Conservation (phyloP, 2,329 filamentous ascomycete genomes). For the Arthrobotrys iridis region DNA sequence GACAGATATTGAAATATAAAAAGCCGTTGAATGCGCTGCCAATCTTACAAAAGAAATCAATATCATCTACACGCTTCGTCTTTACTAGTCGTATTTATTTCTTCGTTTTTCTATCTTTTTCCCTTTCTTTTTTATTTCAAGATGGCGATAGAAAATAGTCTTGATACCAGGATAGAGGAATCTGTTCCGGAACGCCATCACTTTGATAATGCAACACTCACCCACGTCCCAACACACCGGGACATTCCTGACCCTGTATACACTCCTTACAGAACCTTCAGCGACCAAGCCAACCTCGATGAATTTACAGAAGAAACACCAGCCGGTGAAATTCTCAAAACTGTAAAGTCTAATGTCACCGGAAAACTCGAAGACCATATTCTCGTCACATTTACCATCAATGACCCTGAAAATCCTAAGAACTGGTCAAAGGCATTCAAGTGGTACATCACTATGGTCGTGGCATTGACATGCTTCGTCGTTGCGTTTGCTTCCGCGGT, state of each 20-base stretch:
- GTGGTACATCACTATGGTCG: constrained; percentile 87
- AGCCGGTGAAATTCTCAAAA: constrained; percentile 70
- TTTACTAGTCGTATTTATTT: neutral
- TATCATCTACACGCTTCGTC: neutral
- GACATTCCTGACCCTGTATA: constrained; percentile 59
- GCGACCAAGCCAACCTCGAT: constrained; percentile 69
- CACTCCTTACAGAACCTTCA: constrained; percentile 74
- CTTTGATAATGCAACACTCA: constrained; percentile 34
- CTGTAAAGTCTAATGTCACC: constrained; percentile 66
- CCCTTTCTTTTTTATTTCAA: neutral
- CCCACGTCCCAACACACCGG: constrained; percentile 30
- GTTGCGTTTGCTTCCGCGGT: constrained; percentile 77
- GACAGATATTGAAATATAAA: constrained; percentile 17
- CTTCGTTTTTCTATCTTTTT: neutral
- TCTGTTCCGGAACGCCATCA: constrained; percentile 5
- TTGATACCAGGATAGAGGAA: constrained; percentile 15
- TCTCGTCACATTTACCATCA: constrained; percentile 75
- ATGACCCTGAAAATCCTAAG: constrained; percentile 82
- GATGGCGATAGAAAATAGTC: neutral
- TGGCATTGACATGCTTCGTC: constrained; percentile 78
- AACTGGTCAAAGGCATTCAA: constrained; percentile 83
- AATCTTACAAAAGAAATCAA: neutral
- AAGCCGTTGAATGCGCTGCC: neutral
- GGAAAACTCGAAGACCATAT: constrained; percentile 68
- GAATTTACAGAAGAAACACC: constrained; percentile 74